Evolutionary conservation across 1,139 yeast genomes (phyloP).

Genomic region (Saccharomyces hybrid): DNA sequence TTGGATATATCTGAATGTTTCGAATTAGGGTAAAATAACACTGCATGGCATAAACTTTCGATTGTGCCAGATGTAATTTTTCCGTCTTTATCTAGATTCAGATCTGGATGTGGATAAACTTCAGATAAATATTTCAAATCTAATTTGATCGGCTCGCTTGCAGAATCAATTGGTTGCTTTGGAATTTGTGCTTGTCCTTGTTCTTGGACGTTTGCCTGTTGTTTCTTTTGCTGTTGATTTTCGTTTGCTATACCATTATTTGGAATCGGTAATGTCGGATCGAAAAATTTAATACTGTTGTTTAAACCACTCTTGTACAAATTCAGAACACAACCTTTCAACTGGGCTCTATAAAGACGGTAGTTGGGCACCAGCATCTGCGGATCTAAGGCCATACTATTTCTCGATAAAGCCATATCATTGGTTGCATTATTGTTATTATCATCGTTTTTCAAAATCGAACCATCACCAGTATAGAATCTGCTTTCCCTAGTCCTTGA

Average conservation of each 20-base stretch:
- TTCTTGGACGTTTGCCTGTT: neutral
- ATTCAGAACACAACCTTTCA: constrained; percentile 54
- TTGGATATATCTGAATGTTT: constrained; percentile 28
- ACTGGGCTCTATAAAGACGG: constrained; percentile 51
- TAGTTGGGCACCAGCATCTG: constrained; percentile 25
- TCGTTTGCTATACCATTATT: constrained; percentile 5
- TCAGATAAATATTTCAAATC: constrained; percentile 35
- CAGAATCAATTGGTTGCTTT: neutral
- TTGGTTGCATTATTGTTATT: constrained; percentile 23
- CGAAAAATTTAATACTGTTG: constrained; percentile 43
- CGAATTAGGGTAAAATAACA: constrained; percentile 40
- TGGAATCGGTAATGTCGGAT: constrained; percentile 20
- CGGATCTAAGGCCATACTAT: constrained; percentile 7
- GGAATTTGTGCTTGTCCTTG: neutral
- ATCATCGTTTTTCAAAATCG: constrained; percentile 9
- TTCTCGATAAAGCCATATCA: constrained; percentile 3
- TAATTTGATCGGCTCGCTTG: neutral
- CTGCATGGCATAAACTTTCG: constrained; percentile 69
- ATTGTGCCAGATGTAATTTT: constrained; percentile 45
- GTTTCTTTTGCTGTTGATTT: constrained; percentile 1
- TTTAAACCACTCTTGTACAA: constrained; percentile 49
- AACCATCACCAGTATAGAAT: constrained; percentile 12
- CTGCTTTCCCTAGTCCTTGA: constrained; percentile 28
- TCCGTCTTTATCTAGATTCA: constrained; percentile 46
- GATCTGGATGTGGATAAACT: constrained; percentile 60